Conservation (phyloP, 1,139 yeast species). For the Pichia sp. region DNA sequence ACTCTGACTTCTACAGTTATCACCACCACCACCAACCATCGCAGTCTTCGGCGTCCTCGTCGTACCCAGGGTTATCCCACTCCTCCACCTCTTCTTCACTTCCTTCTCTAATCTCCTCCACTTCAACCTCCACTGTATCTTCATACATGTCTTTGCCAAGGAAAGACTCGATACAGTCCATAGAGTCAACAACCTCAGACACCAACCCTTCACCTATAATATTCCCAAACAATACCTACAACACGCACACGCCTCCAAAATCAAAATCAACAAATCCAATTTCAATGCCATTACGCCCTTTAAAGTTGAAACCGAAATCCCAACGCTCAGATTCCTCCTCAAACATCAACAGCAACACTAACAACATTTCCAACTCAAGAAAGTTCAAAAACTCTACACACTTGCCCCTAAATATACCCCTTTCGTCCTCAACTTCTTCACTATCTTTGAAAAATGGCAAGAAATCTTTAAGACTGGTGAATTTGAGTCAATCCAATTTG, state of each 20-base stretch:
- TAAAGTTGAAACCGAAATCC: slow-evolving; percentile 14
- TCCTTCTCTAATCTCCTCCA: slow-evolving; percentile 18
- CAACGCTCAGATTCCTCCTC: not conserved
- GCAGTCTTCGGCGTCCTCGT: not conserved
- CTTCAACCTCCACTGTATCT: slow-evolving; percentile 19
- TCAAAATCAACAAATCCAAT: not conserved
- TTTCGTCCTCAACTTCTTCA: slow-evolving; percentile 1
- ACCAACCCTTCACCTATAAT: slow-evolving; percentile 8
- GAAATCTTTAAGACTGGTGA: slow-evolving; percentile 1
- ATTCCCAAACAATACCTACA: not conserved
- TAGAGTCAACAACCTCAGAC: slow-evolving; percentile 20
- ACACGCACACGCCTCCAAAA: not conserved
- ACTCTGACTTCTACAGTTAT: not conserved
- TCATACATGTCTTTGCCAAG: slow-evolving; percentile 16
- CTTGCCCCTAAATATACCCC: slow-evolving; percentile 3
- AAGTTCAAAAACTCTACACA: not conserved
- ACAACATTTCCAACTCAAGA: slow-evolving; percentile 1
- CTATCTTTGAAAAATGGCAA: slow-evolving; percentile 2
- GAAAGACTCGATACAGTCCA: slow-evolving; percentile 14
- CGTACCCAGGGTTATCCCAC: not conserved
- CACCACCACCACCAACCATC: not conserved
- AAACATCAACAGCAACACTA: not conserved
- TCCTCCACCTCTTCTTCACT: slow-evolving; percentile 16
- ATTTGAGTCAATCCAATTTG: not conserved
- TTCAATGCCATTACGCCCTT: slow-evolving; percentile 16